Base-by-base conservation (phyloP, 306 rosid species). In the Glycine soja region DNA sequence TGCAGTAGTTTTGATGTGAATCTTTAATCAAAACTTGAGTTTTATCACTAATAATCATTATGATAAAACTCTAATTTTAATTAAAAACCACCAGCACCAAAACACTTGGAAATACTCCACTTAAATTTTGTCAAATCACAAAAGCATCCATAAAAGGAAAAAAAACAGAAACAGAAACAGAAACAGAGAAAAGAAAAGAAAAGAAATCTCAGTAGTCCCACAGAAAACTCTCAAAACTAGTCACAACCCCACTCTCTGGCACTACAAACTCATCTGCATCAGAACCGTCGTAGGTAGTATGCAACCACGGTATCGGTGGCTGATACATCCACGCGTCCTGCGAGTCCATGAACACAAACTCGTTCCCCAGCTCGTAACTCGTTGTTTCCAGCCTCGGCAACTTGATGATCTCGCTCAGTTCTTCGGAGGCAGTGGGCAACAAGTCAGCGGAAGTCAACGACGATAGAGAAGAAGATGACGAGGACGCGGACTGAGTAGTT, bases 401-500 rank as follows among this genome's bases (percentile, higher is more conserved):
- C 85, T 91, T 85, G 0, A 93, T 92, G 58, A 93, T 93, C 89
- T 95, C 94, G 6, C 87, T 59, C 48, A 95, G 75, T 38, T 95
- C 97, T 0, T 89, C 97, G 1, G 90, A 81, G 7, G 74, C 86
- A 3, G 81, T 40, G 0, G 87, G 70, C 77, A 80, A 69, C 9
- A 42, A 42, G 46, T 42, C 46, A 62, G 80, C 59, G 0, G 88
- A 87, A n/a, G 77, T 88, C n/a, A 77, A 43, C 2, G 90, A 76
- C 0, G 89, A 79, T 12, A 76, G 46, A 0, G 89, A 63, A 0
- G 87, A 75, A 0, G 62, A 11, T 0, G 82, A 43, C 8, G 46
- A 42, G 0, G 87, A 65, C 42, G n/a, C 30, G 30, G 30, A 24
- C 30, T 24, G 43, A 3, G 54, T 65, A 1, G 62, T 46, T 16